Evolutionary conservation across 495 filamentous ascomycete genomes (phyloP).

Genomic region (Aspergillus indologenus): DNA sequence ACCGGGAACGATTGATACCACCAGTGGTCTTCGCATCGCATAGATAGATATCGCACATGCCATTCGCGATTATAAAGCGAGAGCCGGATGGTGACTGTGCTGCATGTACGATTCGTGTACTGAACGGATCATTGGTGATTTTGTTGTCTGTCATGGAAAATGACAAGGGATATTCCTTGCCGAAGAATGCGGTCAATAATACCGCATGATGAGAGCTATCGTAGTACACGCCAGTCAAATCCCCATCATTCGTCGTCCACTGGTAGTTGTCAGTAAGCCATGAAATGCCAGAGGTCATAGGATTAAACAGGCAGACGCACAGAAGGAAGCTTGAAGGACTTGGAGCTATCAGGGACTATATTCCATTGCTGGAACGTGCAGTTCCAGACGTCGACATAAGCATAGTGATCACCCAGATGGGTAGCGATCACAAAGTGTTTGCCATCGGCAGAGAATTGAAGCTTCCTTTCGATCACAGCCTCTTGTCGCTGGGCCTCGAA

Average conservation of each 20-base stretch:
- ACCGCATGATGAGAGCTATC: slow-evolving; percentile 20
- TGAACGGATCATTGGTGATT: slow-evolving; percentile 11
- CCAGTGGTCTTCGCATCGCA: slow-evolving; percentile 22
- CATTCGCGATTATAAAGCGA: slow-evolving; percentile 23
- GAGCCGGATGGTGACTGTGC: slow-evolving; percentile 26
- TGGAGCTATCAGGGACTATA: slow-evolving; percentile 15
- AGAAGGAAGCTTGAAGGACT: slow-evolving; percentile 22
- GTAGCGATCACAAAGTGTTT: slow-evolving; percentile 24
- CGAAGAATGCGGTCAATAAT: slow-evolving; percentile 25
- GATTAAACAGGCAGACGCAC: slow-evolving; percentile 11
- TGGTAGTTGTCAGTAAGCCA: slow-evolving; percentile 13
- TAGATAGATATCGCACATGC: slow-evolving; percentile 24
- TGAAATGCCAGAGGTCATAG: not conserved
- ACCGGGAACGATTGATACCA: slow-evolving; percentile 14
- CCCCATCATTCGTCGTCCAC: slow-evolving; percentile 23
- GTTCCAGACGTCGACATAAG: slow-evolving; percentile 27
- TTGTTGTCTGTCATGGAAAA: slow-evolving; percentile 16
- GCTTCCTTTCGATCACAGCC: slow-evolving; percentile 18
- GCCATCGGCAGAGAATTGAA: slow-evolving; percentile 25
- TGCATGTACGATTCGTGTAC: slow-evolving; percentile 22
- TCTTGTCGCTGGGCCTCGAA: slow-evolving; percentile 7
- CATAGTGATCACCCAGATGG: slow-evolving; percentile 18
- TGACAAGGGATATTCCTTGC: slow-evolving; percentile 22
- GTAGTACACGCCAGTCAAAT: slow-evolving; percentile 25
- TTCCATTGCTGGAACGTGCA: slow-evolving; percentile 21